phyloP scores from a whole-genome alignment of 2,329 filamentous ascomycete genomes.

The Paracoccidioides brasiliensis region DNA sequence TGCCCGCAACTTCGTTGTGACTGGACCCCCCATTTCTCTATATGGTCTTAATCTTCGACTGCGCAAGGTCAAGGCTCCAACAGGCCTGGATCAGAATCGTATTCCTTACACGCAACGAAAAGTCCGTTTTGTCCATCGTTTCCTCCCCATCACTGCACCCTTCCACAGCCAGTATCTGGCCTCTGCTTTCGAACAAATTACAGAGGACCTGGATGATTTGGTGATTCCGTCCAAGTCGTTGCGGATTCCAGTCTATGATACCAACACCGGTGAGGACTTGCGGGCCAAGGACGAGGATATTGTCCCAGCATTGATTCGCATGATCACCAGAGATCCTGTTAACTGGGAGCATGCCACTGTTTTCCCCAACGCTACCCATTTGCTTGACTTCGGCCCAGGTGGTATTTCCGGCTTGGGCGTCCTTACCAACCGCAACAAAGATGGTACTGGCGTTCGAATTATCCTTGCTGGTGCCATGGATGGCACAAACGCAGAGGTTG shows the following conservation, averaged over 20 bases:
- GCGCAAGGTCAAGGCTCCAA: conserved; percentile 92
- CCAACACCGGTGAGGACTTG: conserved; percentile 75
- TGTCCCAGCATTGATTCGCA: conserved; percentile 71
- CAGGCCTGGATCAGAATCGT: conserved; percentile 89
- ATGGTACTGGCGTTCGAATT: conserved; percentile 91
- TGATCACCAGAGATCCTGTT: conserved; percentile 89
- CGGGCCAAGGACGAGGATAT: conserved; percentile 57
- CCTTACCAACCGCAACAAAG: conserved; percentile 96
- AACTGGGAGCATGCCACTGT: conserved; percentile 93
- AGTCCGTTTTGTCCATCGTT: conserved; percentile 89
- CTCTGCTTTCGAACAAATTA: conserved; percentile 68
- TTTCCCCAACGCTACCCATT: conserved; percentile 82
- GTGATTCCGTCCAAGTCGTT: conserved; percentile 60
- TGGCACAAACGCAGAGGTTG: conserved; percentile 77
- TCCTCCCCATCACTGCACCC: conserved; percentile 91
- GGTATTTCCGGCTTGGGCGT: conserved; percentile 94
- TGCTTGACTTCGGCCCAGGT: conserved; percentile 91
- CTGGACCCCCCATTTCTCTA: conserved; percentile 85
- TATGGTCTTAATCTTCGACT: conserved; percentile 92
- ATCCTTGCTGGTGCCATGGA: conserved; percentile 90
- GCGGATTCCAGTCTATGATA: conserved; percentile 79
- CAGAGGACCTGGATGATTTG: conserved; percentile 75
- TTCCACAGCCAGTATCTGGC: conserved; percentile 94
- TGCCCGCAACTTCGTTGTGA: conserved; percentile 91
- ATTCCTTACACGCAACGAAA: conserved; percentile 94